These are phyloP conservation scores for Hirsutella minnesotensis DNA, from an alignment of 2,329 filamentous ascomycete genomes.

Conservation along the genomic window DNA sequence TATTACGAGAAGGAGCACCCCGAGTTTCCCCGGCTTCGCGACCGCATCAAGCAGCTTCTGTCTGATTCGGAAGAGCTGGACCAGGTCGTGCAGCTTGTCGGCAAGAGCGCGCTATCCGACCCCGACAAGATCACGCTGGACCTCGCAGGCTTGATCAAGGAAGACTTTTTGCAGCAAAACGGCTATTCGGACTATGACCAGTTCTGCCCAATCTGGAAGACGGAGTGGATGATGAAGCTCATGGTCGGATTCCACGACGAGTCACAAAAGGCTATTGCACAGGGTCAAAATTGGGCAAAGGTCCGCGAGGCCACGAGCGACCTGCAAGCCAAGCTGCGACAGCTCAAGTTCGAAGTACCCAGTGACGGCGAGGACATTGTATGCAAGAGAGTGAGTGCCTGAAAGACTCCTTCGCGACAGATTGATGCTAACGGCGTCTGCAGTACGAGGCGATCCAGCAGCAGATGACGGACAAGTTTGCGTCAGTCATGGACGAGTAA, in stretches of 20 bases:
- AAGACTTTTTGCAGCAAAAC: conserved; percentile 98
- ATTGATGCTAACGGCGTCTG: conserved; percentile 23
- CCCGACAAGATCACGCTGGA: conserved; percentile 97
- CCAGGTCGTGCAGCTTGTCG: conserved; percentile 96
- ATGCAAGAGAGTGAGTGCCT: conserved; percentile 64
- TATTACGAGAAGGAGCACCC: conserved; percentile 91
- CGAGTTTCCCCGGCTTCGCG: conserved; percentile 84
- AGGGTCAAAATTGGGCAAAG: conserved; percentile 87
- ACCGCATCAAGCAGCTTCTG: conserved; percentile 87
- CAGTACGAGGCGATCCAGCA: conserved; percentile 89
- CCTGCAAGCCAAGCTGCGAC: conserved; percentile 72
- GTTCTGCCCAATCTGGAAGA: conserved; percentile 99
- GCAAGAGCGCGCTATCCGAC: conserved; percentile 92
- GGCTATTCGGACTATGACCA: conserved; percentile 98
- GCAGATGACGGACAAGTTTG: conserved; percentile 94
- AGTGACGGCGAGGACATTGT: conserved; percentile 71
- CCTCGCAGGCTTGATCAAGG: conserved; percentile 83
- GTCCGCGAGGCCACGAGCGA: conserved; percentile 83
- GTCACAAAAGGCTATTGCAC: conserved; percentile 84
- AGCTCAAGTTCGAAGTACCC: conserved; percentile 95
- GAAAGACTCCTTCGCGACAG: conserved; percentile 11
- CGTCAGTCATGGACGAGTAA: conserved; percentile 90
- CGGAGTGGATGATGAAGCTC: conserved; percentile 99
- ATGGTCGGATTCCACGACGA: conserved; percentile 98
- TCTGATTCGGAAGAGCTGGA: conserved; percentile 95